Base-by-base conservation (phyloP, 176 grass and related monocot genomes). In the Rhynchospora breviuscula region DNA sequence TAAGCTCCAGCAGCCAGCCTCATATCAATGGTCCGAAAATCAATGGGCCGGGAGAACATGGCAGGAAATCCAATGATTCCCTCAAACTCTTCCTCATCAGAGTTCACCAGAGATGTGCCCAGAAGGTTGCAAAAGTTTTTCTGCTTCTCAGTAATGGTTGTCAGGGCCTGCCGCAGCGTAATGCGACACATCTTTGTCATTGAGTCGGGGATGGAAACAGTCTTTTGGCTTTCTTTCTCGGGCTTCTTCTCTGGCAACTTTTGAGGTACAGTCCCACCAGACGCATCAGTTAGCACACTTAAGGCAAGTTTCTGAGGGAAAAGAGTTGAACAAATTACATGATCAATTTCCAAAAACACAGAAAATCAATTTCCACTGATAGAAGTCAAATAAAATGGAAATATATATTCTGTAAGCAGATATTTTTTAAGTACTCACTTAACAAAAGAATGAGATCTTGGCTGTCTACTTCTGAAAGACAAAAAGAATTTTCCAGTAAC, bases 1-100 rank as follows among this genome's bases (percentile, higher is more conserved):
- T 98, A 98, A 86, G 85, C 91, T 77, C 93, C 96, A 89, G 82
- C 89, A 84, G 92, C 89, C 84, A 98, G 74, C 75, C 96, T 94
- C 86, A 93, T 90, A 88, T 98, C 96, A 84, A 98, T 98, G 78
- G 96, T 93, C 75, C 96, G 90, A 19, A 98, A 98, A 70, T 98
- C 96, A 87, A 98, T 86, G 67, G 96, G 93, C 4, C 96, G 92
- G 57, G 96, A 90, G 87, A 98, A 92, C 92, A 95, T 95, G 25
- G 90, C 90, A 89, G 96, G 93, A 91, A 90, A 98, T 71, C 96
- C 96, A 88, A 98, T 91, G 80, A 98, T 93, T 31, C 96, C 96
- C 46, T 98, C 92, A 83, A 94, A 93, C 70, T 98, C 96, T 84
- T 95, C 90, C 51, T 98, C 96, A 63, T 93, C 93, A 78, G 88